Percentiles rank a stretch among this genome's conserved stretches.
Evolutionary conservation across 768 basidiomycete genomes (phyloP).

Genomic region (Piloderma croceum): DNA sequence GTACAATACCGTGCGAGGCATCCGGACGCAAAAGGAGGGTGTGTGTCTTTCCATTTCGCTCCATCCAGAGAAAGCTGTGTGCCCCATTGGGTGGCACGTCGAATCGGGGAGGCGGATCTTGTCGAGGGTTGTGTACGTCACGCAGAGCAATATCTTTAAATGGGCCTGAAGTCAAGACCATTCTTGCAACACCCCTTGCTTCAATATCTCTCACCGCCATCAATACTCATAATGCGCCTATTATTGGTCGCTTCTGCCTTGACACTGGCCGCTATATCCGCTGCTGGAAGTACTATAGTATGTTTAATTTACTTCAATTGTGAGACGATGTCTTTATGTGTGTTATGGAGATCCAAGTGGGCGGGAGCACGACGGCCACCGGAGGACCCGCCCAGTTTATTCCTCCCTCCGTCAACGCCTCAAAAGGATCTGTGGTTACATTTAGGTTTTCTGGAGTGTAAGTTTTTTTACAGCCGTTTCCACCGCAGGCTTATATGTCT

Average conservation of each 20-base stretch:
- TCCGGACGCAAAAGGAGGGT: too few species aligned
- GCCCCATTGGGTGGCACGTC: too few species aligned
- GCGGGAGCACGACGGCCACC: conserved; percentile 18
- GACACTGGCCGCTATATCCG: neutral
- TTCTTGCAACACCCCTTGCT: too few species aligned
- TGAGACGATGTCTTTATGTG: neutral
- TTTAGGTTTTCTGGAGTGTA: conserved; percentile 47
- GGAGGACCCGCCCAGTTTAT: conserved; percentile 43
- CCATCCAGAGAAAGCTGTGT: too few species aligned
- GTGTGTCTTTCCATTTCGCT: too few species aligned
- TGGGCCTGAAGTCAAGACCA: too few species aligned
- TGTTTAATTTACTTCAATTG: neutral
- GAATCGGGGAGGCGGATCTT: too few species aligned
- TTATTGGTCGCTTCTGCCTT: neutral
- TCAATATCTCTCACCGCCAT: neutral
- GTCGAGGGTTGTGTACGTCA: too few species aligned
- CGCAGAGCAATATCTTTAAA: too few species aligned
- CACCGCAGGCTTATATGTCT: neutral
- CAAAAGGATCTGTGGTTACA: conserved; percentile 40
- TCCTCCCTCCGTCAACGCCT: conserved; percentile 37
- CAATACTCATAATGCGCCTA: neutral
- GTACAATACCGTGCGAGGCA: too few species aligned
- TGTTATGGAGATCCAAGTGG: conserved; percentile 31
- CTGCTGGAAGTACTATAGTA: neutral
- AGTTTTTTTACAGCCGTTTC: conserved; percentile 10